Percentiles rank a stretch among this genome's conserved stretches.
phyloP scores from a whole-genome alignment of 163 green algal species.

The Trebouxia gelatinosa region DNA sequence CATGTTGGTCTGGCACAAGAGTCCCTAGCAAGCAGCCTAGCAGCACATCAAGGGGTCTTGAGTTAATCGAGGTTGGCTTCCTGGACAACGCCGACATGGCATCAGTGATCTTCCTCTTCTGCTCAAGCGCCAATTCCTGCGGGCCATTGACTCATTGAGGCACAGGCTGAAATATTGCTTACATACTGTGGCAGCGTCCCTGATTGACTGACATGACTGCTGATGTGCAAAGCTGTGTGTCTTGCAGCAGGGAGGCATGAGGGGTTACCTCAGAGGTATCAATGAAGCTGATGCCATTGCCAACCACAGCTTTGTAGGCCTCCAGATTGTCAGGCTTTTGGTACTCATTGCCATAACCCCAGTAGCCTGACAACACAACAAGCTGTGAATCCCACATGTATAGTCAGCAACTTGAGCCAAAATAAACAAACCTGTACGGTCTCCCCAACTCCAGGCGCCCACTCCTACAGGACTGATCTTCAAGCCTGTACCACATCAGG shows the following conservation, averaged over 20 bases:
- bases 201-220: background rate
- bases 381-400: background rate
- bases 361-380: constrained; percentile 9
- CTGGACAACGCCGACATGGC: background rate
- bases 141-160: background rate
- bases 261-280: constrained; percentile 72
- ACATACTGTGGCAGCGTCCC: no score
- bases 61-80: no score
- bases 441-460: constrained; percentile 21
- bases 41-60: no score
- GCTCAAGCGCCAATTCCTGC: background rate
- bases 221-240: no score
- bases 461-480: constrained; percentile 18
- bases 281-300: constrained; percentile 72
- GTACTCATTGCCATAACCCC: constrained; percentile 18
- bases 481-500: background rate
- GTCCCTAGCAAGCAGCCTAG: no score
- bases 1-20: no score
- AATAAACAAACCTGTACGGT: background rate
- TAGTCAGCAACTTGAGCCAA: background rate
- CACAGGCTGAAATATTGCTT: no score
- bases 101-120: background rate
- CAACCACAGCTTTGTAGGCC: constrained; percentile 61
- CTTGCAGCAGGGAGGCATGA: background rate
- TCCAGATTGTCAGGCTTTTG: constrained; percentile 28